Base-by-base conservation (phyloP, 176 grass and related monocot genomes). In the Microstegium vimineum region DNA sequence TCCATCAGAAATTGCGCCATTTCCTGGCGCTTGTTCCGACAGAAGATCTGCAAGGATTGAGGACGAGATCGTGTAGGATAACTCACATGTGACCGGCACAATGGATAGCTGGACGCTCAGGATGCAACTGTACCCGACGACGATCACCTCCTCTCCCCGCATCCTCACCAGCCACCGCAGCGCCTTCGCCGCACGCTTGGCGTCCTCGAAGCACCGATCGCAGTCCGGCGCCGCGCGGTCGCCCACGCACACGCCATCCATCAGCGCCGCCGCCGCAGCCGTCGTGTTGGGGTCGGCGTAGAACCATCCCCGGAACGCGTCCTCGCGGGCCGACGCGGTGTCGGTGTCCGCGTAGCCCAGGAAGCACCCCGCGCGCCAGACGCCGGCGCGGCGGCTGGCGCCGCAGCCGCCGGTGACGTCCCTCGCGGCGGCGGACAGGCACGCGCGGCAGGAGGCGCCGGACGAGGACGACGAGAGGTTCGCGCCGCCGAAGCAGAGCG, bases 361-460 rank as follows among this genome's bases (percentile, higher is more conserved):
- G 74, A 77, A 62, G 56, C 35, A 62, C n/a, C 9, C 74, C 22
- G 34, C 22, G 5, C 74, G 52, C 74, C 74, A 76, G 6, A 28
- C 40, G 23, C 38, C 54, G 34, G 33, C 54, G 34, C 13, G 74
- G 2, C 34, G 52, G 52, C 74, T 35, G 54, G 6, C 8, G 10
- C n/a, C 3, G 74, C 74, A 60, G 0, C 13, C 6, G 32, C 6
- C 0, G 22, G 6, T 2, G n/a, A 1, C 74, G 74, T 41, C 74
- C 35, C 7, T 28, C n/a, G 74, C 56, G 14, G 74, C 74, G 74
- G 74, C 56, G 23, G 74, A 30, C 23, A 77, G 54, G 56, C 74
- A 77, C 13, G 35, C n/a, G 34, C 14, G 54, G 74, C 56, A 62
- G 35, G n/a, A n/a, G n/a, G 1, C 23, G n/a, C 3, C 35, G 33